Evolutionary conservation across 1,284 basidiomycete genomes (phyloP).

Genomic region (Spongispora temasekensis): DNA sequence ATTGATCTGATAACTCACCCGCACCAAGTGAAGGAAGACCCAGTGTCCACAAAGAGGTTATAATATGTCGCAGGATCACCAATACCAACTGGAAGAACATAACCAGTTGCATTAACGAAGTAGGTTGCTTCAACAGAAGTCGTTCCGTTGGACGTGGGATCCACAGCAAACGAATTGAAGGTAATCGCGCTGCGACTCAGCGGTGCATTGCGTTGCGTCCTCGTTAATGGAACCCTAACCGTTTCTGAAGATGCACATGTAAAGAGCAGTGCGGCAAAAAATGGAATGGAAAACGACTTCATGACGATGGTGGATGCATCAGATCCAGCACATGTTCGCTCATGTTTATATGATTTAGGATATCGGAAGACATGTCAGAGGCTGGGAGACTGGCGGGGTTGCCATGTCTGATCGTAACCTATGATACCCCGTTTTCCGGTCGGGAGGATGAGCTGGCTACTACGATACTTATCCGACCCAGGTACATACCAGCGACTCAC

Average conservation of each 20-base stretch:
- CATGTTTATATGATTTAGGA: too few species aligned
- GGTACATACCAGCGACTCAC: too few species aligned
- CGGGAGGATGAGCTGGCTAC: too few species aligned
- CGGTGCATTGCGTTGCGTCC: neutral
- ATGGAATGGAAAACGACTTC: neutral
- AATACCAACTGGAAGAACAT: conserved; percentile 15
- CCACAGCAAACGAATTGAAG: neutral
- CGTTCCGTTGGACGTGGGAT: neutral
- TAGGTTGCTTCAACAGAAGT: neutral
- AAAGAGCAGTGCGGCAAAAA: neutral
- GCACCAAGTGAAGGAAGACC: conserved; percentile 35
- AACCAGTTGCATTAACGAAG: neutral
- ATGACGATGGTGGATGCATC: too few species aligned
- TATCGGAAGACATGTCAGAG: too few species aligned
- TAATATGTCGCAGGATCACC: conserved; percentile 27
- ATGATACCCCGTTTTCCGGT: too few species aligned
- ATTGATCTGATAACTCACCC: conserved; percentile 26
- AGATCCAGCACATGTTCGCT: too few species aligned
- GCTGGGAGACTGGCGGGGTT: too few species aligned
- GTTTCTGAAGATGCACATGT: neutral
- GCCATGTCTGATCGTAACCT: too few species aligned
- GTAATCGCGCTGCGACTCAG: neutral
- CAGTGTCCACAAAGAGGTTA: conserved; percentile 32
- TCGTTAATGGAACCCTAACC: neutral
- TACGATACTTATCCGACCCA: too few species aligned